Evolutionary conservation across 2,329 filamentous ascomycete species (phyloP), one percentile per base, ranked within the genome.

Genomic region (Drechslerella dactyloides): DNA sequence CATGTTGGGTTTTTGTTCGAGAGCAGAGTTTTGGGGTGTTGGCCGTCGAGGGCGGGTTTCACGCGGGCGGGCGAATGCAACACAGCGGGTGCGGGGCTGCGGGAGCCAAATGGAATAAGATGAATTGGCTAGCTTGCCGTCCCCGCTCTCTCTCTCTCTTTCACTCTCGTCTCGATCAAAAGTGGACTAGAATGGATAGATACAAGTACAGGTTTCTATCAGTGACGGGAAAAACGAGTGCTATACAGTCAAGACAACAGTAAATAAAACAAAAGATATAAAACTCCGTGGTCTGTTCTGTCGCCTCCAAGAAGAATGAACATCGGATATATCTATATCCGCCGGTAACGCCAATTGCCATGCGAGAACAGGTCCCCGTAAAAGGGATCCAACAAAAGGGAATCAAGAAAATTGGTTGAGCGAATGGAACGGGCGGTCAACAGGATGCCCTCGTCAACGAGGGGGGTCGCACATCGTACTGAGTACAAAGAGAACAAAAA

Each of bases 401-500:
- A 48, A 48, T 19, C 8, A 17, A 44, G n/a, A 19, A 21, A 10
- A 48, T 23, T 19, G 44, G n/a, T 48, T 44, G 40, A 44, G 17
- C 40, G 40, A 44, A 44, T 44, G 40, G 40, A 44, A 44, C 4
- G 15, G 40, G 40, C 5, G 40, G 15, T 3, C 11, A 44, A 44
- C 40, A 17, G n/a, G n/a, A 44, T 44, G 40, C 40, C 44, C 44
- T 48, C 44, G 44, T 48, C 44, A 48, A 48, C 44, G 44, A 48
- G 19, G 40, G n/a, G 15, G 17, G 27, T 33, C 27, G 8, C 27
- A 33, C 27, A 33, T 33, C 27, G 27, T 33, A 8, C 27, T 8
- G 8, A 8, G 4, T 4, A 8, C 8, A 33, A 3, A 23, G n/a
- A 5, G 2, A 5, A 23, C 4, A 19, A 23, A 21, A 23, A 48